Evolutionary conservation across 257 asterid species (phyloP).

Genomic region (Nicotiana otophora): DNA sequence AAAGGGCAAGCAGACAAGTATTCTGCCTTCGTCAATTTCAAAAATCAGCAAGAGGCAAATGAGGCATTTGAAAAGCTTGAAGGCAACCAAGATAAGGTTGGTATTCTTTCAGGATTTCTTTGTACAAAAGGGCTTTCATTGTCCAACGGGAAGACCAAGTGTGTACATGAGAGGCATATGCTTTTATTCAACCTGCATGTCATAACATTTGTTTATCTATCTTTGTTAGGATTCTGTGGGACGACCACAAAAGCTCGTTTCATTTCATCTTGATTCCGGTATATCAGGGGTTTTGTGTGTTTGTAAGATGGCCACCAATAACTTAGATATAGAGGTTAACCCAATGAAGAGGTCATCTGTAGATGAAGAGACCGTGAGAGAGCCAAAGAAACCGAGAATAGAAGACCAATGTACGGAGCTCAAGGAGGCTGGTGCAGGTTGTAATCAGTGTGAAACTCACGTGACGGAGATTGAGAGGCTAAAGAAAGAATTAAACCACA

Average conservation of each 20-base stretch:
- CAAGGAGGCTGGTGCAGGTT: slow-evolving; percentile 10
- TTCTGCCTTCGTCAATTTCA: slow-evolving; percentile 51
- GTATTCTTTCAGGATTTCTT: not conserved
- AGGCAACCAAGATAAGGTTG: slow-evolving; percentile 60
- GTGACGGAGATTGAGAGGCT: slow-evolving; percentile 52
- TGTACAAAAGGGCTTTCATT: not conserved
- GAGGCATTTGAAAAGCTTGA: slow-evolving; percentile 58
- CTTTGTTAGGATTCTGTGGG: not conserved
- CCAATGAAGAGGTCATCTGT: slow-evolving; percentile 4
- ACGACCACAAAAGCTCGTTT: slow-evolving; percentile 8
- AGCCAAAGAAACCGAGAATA: slow-evolving; percentile 5
- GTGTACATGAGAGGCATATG: slow-evolving; percentile 23
- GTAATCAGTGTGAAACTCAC: slow-evolving; percentile 32
- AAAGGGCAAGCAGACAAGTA: slow-evolving; percentile 33
- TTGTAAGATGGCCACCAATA: slow-evolving; percentile 6
- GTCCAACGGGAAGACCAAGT: not conserved
- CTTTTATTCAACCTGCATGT: not conserved
- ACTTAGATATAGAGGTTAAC: not conserved
- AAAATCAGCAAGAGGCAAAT: slow-evolving; percentile 54
- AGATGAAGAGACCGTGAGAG: not conserved
- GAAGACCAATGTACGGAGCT: slow-evolving; percentile 8
- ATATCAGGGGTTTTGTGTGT: slow-evolving; percentile 1
- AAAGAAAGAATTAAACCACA: slow-evolving; percentile 44
- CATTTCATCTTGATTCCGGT: slow-evolving; percentile 7
- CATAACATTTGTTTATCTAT: not conserved